Evolutionary conservation across 179 eudicot genomes (phyloP).

Genomic region (Patellifolia procumbens): DNA sequence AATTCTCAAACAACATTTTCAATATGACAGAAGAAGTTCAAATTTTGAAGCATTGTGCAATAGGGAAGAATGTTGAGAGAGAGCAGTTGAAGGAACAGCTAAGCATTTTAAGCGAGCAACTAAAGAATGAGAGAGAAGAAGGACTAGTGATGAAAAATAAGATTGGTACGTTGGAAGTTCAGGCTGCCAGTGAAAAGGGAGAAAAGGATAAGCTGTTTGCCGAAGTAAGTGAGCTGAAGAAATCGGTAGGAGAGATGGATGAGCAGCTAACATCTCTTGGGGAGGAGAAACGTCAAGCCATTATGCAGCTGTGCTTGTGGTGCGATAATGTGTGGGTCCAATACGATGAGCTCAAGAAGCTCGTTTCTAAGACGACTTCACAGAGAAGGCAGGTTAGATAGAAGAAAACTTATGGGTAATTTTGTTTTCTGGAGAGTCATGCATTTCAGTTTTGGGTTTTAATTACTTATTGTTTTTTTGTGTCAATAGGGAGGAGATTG

Average conservation of each 20-base stretch:
- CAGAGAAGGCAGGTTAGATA: slow-evolving; percentile 16
- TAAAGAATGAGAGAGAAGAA: slow-evolving; percentile 41
- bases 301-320: slow-evolving; percentile 81
- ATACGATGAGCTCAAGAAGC: slow-evolving; percentile 50
- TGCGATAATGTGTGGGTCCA: slow-evolving; percentile 58
- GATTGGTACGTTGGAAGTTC: slow-evolving; percentile 42
- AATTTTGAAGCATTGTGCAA: slow-evolving; percentile 44
- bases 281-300: slow-evolving; percentile 92
- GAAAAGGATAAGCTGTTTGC: slow-evolving; percentile 31
- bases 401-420: background rate
- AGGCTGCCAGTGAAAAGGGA: slow-evolving; percentile 38
- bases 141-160: slow-evolving; percentile 34
- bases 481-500: background rate
- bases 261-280: slow-evolving; percentile 43
- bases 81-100: slow-evolving; percentile 43
- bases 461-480: background rate
- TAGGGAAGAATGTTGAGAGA: slow-evolving; percentile 42
- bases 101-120: slow-evolving; percentile 32
- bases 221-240: slow-evolving; percentile 39
- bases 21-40: slow-evolving; percentile 61
- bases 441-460: background rate
- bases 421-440: background rate
- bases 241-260: slow-evolving; percentile 42
- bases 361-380: slow-evolving; percentile 33
- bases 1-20: slow-evolving; percentile 45